Base-by-base conservation (phyloP, 2,329 filamentous ascomycete genomes). In the Fragosphaeria purpurea region DNA sequence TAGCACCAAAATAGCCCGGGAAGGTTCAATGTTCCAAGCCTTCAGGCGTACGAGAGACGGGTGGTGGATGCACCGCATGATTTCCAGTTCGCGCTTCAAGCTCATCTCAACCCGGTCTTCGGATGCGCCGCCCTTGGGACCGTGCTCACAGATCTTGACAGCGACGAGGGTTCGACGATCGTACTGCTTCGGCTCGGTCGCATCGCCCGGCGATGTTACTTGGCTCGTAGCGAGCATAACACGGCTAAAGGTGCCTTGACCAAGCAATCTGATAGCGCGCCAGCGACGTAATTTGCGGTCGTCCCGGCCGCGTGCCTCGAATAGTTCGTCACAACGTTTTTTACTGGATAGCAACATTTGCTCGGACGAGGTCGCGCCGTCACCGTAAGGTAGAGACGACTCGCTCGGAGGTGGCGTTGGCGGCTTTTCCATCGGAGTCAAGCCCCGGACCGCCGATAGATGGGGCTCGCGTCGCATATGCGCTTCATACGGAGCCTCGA, bases 61-160 rank as follows among this genome's bases (percentile, higher is more conserved):
- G 65, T 98, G 90, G 48, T 85, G 83, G 59, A 97, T 83, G 13
- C 78, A 81, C 64, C 86, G 88, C 72, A 98, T 83, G 57, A 98
- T 94, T 60, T 97, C 91, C 41, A 98, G 78, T 70, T 98, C 93
- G 54, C 93, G 82, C 69, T 95, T 95, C 56, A 98, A 71, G 51
- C 89, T 94, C 68, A 93, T 88, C 67, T 96, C 91, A 55, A 97
- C 83, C 40, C 93, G 82, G 59, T 95, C 87, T 64, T 95, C 89
- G 46, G 93, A 93, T 4, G 90, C 91, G 44, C 91, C 91, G 48
- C 93, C 93, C 31, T 88, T 88, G 1, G 93, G 91, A 4, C 91
- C 93, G 67, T 95, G 89, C 65, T 96, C 88, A 63, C 94, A 91
- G 43, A 98, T 82, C 67, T 98, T 98, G 62, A 98, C 82, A 1